These are phyloP conservation scores for Fusarium sp. DNA, from an alignment of 2,329 filamentous ascomycete genomes.

Conservation along the genomic window DNA sequence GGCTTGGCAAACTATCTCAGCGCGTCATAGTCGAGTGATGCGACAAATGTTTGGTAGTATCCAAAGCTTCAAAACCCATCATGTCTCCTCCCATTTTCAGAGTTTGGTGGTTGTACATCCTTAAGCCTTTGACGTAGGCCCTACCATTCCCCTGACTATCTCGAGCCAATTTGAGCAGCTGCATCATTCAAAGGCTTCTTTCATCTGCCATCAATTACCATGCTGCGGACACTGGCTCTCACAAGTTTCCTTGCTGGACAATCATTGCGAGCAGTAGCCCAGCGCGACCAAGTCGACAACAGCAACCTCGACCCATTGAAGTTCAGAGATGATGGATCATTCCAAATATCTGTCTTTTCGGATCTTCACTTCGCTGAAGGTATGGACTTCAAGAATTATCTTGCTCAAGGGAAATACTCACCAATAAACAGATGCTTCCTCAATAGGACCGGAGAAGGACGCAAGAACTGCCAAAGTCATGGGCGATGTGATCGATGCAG, in stretches of 20 bases:
- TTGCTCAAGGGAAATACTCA: not conserved
- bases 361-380: conserved; percentile 39
- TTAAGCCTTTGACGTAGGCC: not conserved
- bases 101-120: not conserved
- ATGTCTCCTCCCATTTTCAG: not conserved
- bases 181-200: not conserved
- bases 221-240: conserved; percentile 22
- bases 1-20: conserved; percentile 20
- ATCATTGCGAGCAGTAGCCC: not conserved
- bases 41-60: no score
- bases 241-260: conserved; percentile 8
- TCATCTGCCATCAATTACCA: not conserved
- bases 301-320: conserved; percentile 26
- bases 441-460: conserved; percentile 54
- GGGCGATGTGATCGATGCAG: conserved; percentile 50
- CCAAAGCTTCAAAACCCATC: not conserved
- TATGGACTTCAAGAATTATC: not conserved
- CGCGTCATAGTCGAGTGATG: conserved; percentile 23
- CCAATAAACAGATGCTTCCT: conserved; percentile 16
- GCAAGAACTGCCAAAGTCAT: conserved; percentile 53
- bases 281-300: conserved; percentile 21
- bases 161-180: not conserved
- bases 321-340: conserved; percentile 27
- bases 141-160: not conserved
- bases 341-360: conserved; percentile 37